phyloP scores from a whole-genome alignment of 2,329 filamentous ascomycete genomes.

The Talaromyces sp. region DNA sequence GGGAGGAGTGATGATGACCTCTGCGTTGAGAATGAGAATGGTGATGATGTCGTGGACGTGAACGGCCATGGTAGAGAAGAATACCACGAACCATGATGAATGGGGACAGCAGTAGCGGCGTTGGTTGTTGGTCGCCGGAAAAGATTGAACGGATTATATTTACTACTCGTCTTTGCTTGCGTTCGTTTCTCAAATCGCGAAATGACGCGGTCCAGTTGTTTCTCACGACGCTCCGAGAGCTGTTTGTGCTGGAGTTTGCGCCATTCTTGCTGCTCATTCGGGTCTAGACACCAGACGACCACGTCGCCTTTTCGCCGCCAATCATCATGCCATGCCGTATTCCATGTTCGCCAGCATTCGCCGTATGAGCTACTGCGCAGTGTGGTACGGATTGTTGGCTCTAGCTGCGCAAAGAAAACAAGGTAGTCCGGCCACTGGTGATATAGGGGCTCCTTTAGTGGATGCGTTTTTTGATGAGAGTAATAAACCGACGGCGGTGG shows the following conservation, averaged over 20 bases:
- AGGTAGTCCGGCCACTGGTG: slow-evolving; percentile 47
- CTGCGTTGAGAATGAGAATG: not conserved
- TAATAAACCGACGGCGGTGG: slow-evolving; percentile 4
- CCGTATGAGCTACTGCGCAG: slow-evolving; percentile 47
- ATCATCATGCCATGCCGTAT: slow-evolving; percentile 60
- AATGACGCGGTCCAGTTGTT: slow-evolving; percentile 34
- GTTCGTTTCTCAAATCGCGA: slow-evolving; percentile 27
- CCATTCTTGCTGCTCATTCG: slow-evolving; percentile 32
- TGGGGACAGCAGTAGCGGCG: not conserved
- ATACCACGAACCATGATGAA: not conserved
- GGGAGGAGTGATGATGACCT: slow-evolving; percentile 2
- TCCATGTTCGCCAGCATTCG: slow-evolving; percentile 57
- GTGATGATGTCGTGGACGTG: not conserved
- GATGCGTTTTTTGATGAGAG: slow-evolving; percentile 1
- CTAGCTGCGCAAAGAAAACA: slow-evolving; percentile 54
- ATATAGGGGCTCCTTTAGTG: not conserved
- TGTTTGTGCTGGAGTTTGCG: slow-evolving; percentile 25
- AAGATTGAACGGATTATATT: not conserved
- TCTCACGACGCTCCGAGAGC: slow-evolving; percentile 22
- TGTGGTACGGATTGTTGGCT: slow-evolving; percentile 43
- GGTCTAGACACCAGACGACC: slow-evolving; percentile 53
- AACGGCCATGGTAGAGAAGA: slow-evolving; percentile 12
- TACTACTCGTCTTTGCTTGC: not conserved
- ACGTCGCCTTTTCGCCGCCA: slow-evolving; percentile 57
- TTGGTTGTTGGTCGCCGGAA: not conserved